A percentile compares a stretch with the other conserved stretches of the same genome.
Evolutionary conservation across 441 rosid genomes (phyloP).

Genomic region (Sinapis alba): DNA sequence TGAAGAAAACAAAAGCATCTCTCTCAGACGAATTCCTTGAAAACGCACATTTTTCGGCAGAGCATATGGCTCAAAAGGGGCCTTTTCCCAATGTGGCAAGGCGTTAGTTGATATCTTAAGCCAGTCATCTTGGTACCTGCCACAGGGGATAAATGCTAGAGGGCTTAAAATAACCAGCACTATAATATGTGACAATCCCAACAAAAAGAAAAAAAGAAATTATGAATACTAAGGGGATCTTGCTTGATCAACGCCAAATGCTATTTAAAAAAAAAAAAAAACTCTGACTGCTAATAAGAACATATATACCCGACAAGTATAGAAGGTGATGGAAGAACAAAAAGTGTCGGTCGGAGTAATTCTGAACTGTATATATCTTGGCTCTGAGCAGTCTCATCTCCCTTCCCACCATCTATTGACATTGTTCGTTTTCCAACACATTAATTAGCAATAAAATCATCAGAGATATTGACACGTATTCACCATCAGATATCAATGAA

Average conservation of each 20-base stretch:
- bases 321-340: constrained; percentile 93
- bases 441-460: constrained; percentile 31
- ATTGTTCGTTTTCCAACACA: constrained; percentile 42
- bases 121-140: constrained; percentile 99
- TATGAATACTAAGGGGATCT: constrained; percentile 21
- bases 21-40: constrained; percentile 2
- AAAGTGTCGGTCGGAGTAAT: constrained; percentile 75
- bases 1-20: constrained; percentile 27
- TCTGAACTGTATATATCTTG: constrained; percentile 75
- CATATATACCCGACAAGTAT: constrained; percentile 93
- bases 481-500: constrained; percentile 22
- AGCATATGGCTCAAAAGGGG: constrained; percentile 98
- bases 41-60: constrained; percentile 77
- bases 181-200: constrained; percentile 6
- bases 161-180: constrained; percentile 14
- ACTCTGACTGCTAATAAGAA: constrained; percentile 7
- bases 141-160: constrained; percentile 21
- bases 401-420: constrained; percentile 69
- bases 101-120: constrained; percentile 87
- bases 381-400: constrained; percentile 71
- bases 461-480: constrained; percentile 7
- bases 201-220: neutral
- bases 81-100: constrained; percentile 97
- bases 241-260: constrained; percentile 6
- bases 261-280: neutral